Percentiles rank a stretch among this genome's conserved stretches.
Evolutionary conservation across 495 filamentous ascomycete species (phyloP).

Genomic region (Umbilicaria muhlenbergii): DNA sequence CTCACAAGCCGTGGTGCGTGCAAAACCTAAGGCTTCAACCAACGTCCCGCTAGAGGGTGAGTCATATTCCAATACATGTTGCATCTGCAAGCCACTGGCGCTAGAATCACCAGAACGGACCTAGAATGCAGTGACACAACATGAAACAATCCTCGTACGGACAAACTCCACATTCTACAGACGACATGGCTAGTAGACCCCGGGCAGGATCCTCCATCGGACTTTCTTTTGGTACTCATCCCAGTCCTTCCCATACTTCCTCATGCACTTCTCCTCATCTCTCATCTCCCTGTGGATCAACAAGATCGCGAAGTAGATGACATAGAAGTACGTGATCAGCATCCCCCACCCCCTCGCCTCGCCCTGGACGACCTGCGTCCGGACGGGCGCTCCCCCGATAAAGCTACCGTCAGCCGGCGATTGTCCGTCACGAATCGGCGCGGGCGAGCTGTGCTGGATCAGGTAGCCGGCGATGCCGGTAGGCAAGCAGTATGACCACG

Average conservation of each 20-base stretch:
- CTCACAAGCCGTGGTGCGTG: too few species aligned
- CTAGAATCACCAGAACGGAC: too few species aligned
- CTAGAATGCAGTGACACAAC: too few species aligned
- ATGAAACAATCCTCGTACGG: too few species aligned
- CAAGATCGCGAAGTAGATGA: conserved; percentile 82
- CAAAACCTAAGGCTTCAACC: too few species aligned
- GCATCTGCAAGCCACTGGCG: too few species aligned
- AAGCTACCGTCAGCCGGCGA: conserved; percentile 31
- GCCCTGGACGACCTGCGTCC: conserved; percentile 45
- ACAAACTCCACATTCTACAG: background rate
- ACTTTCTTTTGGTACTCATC: conserved; percentile 75
- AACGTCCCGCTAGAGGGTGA: too few species aligned
- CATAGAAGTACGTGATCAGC: conserved; percentile 86
- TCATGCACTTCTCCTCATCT: conserved; percentile 83
- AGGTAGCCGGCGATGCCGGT: conserved; percentile 74
- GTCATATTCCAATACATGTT: too few species aligned
- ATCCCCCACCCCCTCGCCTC: conserved; percentile 69
- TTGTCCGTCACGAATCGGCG: conserved; percentile 18
- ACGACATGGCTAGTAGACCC: conserved; percentile 58
- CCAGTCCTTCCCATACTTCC: conserved; percentile 93
- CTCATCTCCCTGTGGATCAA: conserved; percentile 80
- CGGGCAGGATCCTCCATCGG: conserved; percentile 74
- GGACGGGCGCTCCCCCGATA: conserved; percentile 32
- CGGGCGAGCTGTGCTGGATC: conserved; percentile 26
- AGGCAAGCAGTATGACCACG: conserved; percentile 82